Percentiles rank a stretch among this genome's conserved stretches.
Conservation (phyloP, 73 alveolate species). For the Effrenium voratum region DNA sequence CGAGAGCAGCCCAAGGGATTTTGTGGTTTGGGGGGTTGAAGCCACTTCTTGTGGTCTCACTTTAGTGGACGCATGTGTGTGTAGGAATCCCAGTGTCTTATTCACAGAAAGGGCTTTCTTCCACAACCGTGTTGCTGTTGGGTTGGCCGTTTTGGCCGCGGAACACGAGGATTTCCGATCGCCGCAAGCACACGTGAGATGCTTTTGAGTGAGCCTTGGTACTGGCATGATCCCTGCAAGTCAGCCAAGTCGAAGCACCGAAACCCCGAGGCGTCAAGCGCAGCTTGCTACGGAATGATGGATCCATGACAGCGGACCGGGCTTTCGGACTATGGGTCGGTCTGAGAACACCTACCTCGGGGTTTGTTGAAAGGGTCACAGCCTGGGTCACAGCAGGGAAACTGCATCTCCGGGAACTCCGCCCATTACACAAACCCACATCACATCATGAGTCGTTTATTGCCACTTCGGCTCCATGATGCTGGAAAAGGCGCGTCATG, state of each 20-base stretch:
- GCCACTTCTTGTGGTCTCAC: not conserved
- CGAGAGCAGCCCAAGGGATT: not conserved
- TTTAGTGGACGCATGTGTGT: not conserved
- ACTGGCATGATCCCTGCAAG: not conserved
- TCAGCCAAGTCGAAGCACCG: not conserved
- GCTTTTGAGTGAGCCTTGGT: not conserved
- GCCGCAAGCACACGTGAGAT: too few species aligned
- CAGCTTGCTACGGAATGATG: conserved; percentile 36
- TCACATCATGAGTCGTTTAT: too few species aligned
- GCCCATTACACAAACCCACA: too few species aligned
- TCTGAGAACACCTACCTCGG: not conserved
- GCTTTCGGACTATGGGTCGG: not conserved
- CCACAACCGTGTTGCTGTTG: too few species aligned
- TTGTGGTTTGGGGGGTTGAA: not conserved
- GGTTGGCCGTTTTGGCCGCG: too few species aligned
- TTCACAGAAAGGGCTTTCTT: too few species aligned
- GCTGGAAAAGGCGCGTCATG: too few species aligned
- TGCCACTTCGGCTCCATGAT: too few species aligned
- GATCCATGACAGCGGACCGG: conserved; percentile 80
- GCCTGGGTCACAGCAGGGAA: not conserved
- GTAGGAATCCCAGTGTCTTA: not conserved
- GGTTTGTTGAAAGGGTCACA: not conserved
- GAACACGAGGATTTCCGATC: too few species aligned
- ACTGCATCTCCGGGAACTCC: too few species aligned
- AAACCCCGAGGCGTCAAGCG: conserved; percentile 52